Evolutionary conservation across 2,329 filamentous ascomycete species (phyloP).

Genomic region (Fusarium foetens): DNA sequence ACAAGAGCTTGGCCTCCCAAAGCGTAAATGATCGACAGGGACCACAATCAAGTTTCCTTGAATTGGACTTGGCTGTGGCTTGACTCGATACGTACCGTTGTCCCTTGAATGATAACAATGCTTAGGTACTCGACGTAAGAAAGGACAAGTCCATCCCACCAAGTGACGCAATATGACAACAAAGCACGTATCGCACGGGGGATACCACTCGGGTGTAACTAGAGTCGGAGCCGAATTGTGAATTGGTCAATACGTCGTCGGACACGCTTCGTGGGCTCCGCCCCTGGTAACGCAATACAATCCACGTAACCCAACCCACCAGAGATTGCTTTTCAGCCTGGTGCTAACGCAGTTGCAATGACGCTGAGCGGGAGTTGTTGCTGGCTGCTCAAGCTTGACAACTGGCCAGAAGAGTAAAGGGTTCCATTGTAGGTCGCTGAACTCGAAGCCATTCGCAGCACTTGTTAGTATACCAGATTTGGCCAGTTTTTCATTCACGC

Average conservation of each 20-base stretch:
- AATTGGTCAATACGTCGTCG: not conserved
- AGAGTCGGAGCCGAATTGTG: conserved; percentile 9
- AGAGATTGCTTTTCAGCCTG: not conserved
- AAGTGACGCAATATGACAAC: conserved; percentile 4
- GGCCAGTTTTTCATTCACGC: too few species aligned
- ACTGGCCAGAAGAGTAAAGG: not conserved
- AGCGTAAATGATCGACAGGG: conserved; percentile 22
- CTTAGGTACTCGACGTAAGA: not conserved
- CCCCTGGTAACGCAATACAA: not conserved
- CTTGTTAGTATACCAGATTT: not conserved
- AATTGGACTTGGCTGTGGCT: conserved; percentile 12
- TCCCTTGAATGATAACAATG: not conserved
- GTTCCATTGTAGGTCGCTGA: not conserved
- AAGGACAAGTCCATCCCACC: not conserved
- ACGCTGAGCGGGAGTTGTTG: not conserved
- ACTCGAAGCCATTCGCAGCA: not conserved
- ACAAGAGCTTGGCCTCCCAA: not conserved
- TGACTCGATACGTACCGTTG: not conserved
- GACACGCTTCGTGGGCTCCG: not conserved
- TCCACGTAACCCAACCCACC: not conserved
- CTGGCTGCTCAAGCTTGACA: not conserved
- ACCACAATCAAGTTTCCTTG: conserved; percentile 19
- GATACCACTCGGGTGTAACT: conserved; percentile 5
- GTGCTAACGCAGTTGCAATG: not conserved
- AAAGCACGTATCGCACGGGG: conserved; percentile 7